Evolutionary conservation across 1,139 yeast genomes (phyloP), one percentile per base, ranked within the genome.

Genomic region (Suhomyces maxii): DNA sequence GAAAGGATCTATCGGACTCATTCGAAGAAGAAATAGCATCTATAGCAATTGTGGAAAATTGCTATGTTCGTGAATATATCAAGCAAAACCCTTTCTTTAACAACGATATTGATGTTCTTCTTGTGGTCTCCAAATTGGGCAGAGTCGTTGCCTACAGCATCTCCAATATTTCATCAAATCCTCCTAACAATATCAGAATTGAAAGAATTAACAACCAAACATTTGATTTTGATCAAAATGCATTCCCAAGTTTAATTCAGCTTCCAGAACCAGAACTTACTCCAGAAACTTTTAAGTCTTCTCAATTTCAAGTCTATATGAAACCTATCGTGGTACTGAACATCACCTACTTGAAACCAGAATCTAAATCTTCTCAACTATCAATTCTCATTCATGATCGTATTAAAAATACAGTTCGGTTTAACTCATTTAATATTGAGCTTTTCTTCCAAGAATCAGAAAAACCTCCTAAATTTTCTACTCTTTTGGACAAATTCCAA

Each of bases 21-120:
- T 62, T 63, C 33, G 50, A 49, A 34, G 57, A 50, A 8, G 52
- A 44, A 36, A 36, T 61, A 53, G 68, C 71, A 35, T 77, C 74
- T 44, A 74, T 80, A 3, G 61, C 79, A 8, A 59, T 87, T 1
- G 63, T 88, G 5, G 95, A 88, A 56, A 83, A 79, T 55, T 70
- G 75, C 52, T 68, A 79, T 32, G 64, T 83, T 9, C 44, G 39
- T 2, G 33, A 36, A 14, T 12, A 12, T 11, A 26, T 42, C 30
- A 34, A 26, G 4, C 11, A 33, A 7, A 25, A 36, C 9, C 41
- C 42, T 3, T 13, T n/a, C 12, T 18, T 28, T 14, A n/a, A 39
- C n/a, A 33, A 51, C 44, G 65, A 58, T 44, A 41, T 60, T 46
- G 96, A 88, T 52, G 55, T 86, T n/a, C 73, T 85, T 11, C 53